Evolutionary conservation across 1,284 basidiomycete genomes (phyloP).

Genomic region (Leucoagaricus sp.): DNA sequence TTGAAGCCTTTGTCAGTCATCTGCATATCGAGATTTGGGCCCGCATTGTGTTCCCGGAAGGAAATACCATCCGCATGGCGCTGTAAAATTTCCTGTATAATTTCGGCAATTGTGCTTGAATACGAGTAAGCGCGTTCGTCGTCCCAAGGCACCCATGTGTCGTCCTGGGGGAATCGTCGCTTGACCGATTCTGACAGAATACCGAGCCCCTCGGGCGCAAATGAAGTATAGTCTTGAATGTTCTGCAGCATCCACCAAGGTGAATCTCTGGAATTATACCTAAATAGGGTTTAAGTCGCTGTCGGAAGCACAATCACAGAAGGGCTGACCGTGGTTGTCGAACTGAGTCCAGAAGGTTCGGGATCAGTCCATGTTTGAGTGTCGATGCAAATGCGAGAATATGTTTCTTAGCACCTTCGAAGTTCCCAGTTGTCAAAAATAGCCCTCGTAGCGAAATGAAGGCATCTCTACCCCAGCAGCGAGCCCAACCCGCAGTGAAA

Average conservation of each 20-base stretch:
- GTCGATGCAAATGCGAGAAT: constrained; percentile 90
- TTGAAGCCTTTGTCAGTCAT: constrained; percentile 95
- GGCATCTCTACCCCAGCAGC: constrained; percentile 97
- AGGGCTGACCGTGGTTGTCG: constrained; percentile 69
- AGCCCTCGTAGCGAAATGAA: constrained; percentile 92
- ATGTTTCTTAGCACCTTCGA: constrained; percentile 80
- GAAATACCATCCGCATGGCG: constrained; percentile 91
- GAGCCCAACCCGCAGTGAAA: constrained; percentile 88
- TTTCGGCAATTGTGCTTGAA: constrained; percentile 84
- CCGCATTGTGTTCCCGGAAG: constrained; percentile 96
- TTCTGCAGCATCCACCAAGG: constrained; percentile 99
- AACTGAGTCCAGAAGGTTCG: constrained; percentile 89
- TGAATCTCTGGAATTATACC: constrained; percentile 90
- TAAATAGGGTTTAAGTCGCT: constrained; percentile 30
- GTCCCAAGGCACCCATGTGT: constrained; percentile 93
- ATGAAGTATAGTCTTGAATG: constrained; percentile 91
- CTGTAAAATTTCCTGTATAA: constrained; percentile 96
- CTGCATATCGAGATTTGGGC: constrained; percentile 93
- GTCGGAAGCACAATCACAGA: too few relatives aligned
- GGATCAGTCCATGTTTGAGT: constrained; percentile 87
- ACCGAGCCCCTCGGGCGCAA: constrained; percentile 82
- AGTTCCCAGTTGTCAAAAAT: constrained; percentile 92
- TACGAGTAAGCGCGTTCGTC: constrained; percentile 83
- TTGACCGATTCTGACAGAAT: constrained; percentile 84
- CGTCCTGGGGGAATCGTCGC: constrained; percentile 91